Percentiles rank a stretch among this genome's conserved stretches.
Evolutionary conservation across 495 filamentous ascomycete genomes (phyloP).

Genomic region (Neurospora hispaniola): DNA sequence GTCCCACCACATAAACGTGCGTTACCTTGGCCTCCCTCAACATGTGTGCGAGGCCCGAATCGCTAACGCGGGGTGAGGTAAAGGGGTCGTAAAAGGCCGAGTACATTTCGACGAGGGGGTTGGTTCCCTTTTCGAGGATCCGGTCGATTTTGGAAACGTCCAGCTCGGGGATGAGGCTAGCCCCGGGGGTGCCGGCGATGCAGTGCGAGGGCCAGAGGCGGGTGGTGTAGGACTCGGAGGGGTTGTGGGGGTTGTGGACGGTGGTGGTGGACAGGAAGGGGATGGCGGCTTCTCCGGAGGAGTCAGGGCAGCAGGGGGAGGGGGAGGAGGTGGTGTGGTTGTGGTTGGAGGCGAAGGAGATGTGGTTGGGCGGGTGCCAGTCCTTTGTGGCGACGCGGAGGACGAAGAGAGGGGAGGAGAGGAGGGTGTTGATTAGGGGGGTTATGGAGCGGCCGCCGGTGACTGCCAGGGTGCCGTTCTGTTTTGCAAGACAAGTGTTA

Average conservation of each 20-base stretch:
- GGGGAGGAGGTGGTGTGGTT: constrained; percentile 31
- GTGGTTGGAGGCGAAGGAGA: constrained; percentile 86
- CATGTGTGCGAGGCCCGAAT: constrained; percentile 31
- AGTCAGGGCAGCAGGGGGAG: not conserved
- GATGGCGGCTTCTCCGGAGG: not conserved
- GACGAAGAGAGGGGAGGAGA: constrained; percentile 55
- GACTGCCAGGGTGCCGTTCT: constrained; percentile 81
- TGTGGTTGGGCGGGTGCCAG: constrained; percentile 74
- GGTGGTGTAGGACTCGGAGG: constrained; percentile 51
- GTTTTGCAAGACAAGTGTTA: not conserved
- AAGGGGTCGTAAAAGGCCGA: constrained; percentile 60
- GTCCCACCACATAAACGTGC: constrained; percentile 70
- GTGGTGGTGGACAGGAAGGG: constrained; percentile 54
- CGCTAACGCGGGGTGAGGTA: no score
- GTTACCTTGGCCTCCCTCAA: constrained; percentile 52
- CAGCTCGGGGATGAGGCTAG: constrained; percentile 66
- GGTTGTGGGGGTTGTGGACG: constrained; percentile 59
- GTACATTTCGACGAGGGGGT: constrained; percentile 78
- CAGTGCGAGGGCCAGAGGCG: constrained; percentile 88
- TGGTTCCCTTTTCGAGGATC: constrained; percentile 67
- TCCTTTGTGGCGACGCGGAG: constrained; percentile 77
- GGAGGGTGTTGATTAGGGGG: constrained; percentile 62
- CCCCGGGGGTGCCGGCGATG: constrained; percentile 61
- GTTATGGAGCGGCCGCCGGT: constrained; percentile 56
- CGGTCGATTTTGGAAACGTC: constrained; percentile 46